Conservation (phyloP, 2,329 filamentous ascomycete genomes). For the Verticillium tricorpus region DNA sequence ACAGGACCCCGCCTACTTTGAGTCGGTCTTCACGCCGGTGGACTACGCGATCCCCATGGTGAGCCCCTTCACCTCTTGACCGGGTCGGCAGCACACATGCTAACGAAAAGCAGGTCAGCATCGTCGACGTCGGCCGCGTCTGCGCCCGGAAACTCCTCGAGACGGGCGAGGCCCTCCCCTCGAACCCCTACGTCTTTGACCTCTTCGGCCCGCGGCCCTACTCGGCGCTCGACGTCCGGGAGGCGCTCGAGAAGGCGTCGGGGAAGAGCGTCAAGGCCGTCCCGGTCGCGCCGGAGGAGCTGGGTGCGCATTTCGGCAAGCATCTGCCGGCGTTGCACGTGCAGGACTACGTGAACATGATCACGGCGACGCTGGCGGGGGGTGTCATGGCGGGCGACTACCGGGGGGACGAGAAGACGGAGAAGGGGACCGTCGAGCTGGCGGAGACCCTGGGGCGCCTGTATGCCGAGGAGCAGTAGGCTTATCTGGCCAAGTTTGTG, state of each 20-base stretch:
- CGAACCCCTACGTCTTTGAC: conserved; percentile 15
- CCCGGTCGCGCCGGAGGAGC: conserved; percentile 15
- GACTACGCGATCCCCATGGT: conserved; percentile 28
- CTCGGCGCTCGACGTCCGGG: conserved; percentile 21
- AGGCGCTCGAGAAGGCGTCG: conserved; percentile 19
- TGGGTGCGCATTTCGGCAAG: conserved; percentile 18
- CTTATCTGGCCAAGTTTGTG: too few species aligned
- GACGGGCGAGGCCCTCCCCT: neutral
- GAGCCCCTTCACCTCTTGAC: neutral
- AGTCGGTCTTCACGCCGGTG: conserved; percentile 20
- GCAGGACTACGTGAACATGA: conserved; percentile 8
- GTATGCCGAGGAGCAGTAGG: conserved; percentile 1
- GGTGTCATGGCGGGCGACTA: conserved; percentile 20
- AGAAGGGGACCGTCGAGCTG: conserved; percentile 19
- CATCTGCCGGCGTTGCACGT: conserved; percentile 14
- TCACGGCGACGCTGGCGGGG: conserved; percentile 15
- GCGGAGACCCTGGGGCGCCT: conserved; percentile 17
- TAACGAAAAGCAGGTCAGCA: conserved; percentile 18
- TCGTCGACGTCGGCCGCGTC: conserved; percentile 21
- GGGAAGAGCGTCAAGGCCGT: conserved; percentile 19
- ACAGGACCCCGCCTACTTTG: conserved; percentile 16
- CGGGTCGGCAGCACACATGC: neutral
- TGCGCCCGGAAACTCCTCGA: conserved; percentile 19
- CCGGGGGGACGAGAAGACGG: conserved; percentile 16
- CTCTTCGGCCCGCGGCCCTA: conserved; percentile 24